phyloP scores from a whole-genome alignment of 2,329 filamentous ascomycete species.

The Aspergillus sp. region DNA sequence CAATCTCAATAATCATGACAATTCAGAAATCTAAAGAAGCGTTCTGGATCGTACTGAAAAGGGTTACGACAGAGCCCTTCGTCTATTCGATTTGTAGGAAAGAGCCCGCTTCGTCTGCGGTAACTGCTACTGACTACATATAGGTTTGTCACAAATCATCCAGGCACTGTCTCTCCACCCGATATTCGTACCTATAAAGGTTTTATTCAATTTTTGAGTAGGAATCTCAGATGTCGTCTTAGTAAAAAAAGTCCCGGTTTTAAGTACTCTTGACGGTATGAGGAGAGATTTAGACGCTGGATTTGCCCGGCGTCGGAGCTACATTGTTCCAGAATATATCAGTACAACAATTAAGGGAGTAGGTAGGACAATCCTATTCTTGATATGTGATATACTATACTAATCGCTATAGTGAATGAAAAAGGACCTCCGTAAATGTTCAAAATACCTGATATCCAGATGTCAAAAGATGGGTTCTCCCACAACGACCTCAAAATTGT shows the following conservation, averaged over 20 bases:
- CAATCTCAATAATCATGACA: conserved; percentile 5
- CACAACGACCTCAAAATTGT: conserved; percentile 20
- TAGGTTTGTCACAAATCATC: background rate
- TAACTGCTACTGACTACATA: background rate
- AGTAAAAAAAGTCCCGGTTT: background rate
- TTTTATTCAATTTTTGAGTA: background rate
- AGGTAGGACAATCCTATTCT: background rate
- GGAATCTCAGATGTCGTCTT: background rate
- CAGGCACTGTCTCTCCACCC: background rate
- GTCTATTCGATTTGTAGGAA: background rate
- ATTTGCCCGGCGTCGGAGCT: background rate
- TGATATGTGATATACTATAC: too few species aligned
- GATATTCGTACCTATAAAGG: conserved; percentile 4
- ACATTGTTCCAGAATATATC: background rate
- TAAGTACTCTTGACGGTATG: background rate
- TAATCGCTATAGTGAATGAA: too few species aligned
- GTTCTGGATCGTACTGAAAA: background rate
- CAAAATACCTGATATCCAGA: conserved; percentile 8
- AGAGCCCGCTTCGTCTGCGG: background rate
- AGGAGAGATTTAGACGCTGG: conserved; percentile 1
- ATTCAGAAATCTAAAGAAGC: conserved; percentile 3
- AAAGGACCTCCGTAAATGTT: background rate
- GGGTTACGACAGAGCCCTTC: background rate
- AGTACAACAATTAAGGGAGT: conserved; percentile 3
- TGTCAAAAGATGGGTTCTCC: conserved; percentile 15